phyloP scores from a whole-genome alignment of 495 filamentous ascomycete species.

The Baudoinia panamericana region DNA sequence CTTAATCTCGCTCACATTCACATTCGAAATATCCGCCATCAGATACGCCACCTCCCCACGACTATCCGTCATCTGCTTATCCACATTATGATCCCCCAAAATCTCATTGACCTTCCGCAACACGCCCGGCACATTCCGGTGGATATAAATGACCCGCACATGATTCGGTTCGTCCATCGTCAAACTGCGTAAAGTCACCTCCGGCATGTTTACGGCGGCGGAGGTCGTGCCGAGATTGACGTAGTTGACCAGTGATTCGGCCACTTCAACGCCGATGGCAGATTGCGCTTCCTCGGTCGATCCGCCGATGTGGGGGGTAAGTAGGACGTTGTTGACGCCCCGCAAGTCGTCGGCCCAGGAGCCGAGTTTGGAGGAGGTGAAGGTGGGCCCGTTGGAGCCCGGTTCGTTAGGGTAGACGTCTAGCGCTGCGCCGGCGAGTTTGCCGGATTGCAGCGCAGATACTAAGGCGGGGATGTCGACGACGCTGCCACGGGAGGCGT shows the following conservation, averaged over 20 bases:
- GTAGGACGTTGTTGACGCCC: constrained; percentile 76
- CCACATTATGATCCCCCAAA: constrained; percentile 88
- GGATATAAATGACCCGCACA: constrained; percentile 84
- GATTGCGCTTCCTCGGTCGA: constrained; percentile 96
- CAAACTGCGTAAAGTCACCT: constrained; percentile 73
- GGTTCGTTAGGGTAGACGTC: constrained; percentile 96
- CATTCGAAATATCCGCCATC: constrained; percentile 92
- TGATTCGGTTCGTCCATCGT: constrained; percentile 79
- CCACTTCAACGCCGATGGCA: constrained; percentile 90
- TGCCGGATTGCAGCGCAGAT: constrained; percentile 73
- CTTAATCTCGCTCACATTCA: constrained; percentile 67
- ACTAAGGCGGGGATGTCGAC: constrained; percentile 91
- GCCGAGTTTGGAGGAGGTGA: constrained; percentile 71
- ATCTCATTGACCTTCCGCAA: constrained; percentile 78
- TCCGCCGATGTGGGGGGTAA: constrained; percentile 93
- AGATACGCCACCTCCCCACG: constrained; percentile 88
- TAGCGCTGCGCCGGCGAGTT: constrained; percentile 84
- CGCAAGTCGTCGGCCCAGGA: constrained; percentile 76
- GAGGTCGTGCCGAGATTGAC: constrained; percentile 85
- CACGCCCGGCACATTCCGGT: constrained; percentile 90
- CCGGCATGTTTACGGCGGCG: constrained; percentile 91
- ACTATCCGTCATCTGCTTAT: constrained; percentile 95
- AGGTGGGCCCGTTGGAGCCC: constrained; percentile 86
- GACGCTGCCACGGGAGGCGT: constrained; percentile 84
- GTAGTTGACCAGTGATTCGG: constrained; percentile 72